phyloP scores from a whole-genome alignment of 1,284 basidiomycete genomes.

The Melanopsichium pennsylvanicum region DNA sequence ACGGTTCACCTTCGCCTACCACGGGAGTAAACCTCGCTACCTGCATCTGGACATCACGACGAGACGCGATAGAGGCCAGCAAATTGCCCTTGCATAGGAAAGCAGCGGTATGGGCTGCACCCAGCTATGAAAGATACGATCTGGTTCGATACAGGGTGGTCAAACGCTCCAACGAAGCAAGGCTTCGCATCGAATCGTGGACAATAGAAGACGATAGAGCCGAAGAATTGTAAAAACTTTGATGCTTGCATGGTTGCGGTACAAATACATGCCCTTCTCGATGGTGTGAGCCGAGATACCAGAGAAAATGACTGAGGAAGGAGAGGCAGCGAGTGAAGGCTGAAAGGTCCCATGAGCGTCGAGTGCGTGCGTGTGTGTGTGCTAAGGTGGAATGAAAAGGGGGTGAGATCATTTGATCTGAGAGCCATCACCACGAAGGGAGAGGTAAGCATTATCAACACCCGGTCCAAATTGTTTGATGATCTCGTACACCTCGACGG shows the following conservation, averaged over 20 bases:
- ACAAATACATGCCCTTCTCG: constrained; percentile 2
- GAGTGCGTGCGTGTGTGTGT: background rate
- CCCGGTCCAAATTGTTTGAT: constrained; percentile 74
- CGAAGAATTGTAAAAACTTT: background rate
- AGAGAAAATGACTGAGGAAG: no score
- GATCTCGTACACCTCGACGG: constrained; percentile 83
- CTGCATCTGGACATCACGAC: constrained; percentile 57
- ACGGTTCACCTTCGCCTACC: constrained; percentile 42
- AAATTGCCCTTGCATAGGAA: constrained; percentile 41
- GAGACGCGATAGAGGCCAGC: constrained; percentile 34
- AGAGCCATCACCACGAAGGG: constrained; percentile 57
- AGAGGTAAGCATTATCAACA: constrained; percentile 60
- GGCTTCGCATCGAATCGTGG: constrained; percentile 48
- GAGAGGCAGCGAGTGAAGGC: no score
- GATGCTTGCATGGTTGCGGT: background rate
- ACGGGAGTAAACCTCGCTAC: constrained; percentile 59
- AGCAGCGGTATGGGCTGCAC: constrained; percentile 37
- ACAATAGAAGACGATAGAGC: constrained; percentile 14
- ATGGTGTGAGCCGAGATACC: no score
- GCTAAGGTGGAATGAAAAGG: background rate
- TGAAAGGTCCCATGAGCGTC: no score
- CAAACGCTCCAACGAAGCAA: constrained; percentile 27
- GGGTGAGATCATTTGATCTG: constrained; percentile 57
- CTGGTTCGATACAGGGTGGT: constrained; percentile 46
- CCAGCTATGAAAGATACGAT: constrained; percentile 51